phyloP scores from a whole-genome alignment of 140 eudicot genomes.

The Cichorium intybus region DNA sequence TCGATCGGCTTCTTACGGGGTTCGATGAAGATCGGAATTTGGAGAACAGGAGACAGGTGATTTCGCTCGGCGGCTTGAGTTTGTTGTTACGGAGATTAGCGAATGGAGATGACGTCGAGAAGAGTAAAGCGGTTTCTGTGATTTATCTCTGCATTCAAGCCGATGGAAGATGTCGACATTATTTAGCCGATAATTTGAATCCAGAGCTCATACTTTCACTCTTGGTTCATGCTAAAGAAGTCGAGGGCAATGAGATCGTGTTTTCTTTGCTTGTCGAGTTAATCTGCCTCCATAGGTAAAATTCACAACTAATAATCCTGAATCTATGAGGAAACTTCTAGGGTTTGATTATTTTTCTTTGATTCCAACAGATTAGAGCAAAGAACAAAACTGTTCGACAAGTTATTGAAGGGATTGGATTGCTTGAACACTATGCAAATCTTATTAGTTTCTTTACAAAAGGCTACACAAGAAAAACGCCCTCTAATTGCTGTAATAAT shows the following conservation, averaged over 20 bases:
- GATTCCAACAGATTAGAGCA: constrained; percentile 41
- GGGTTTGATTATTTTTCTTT: constrained; percentile 9
- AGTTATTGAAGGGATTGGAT: constrained; percentile 51
- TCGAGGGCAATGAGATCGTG: constrained; percentile 20
- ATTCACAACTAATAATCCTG: background rate
- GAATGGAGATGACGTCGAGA: constrained; percentile 53
- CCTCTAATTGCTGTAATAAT: constrained; percentile 59
- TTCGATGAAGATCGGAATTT: constrained; percentile 56
- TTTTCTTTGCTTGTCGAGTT: constrained; percentile 58
- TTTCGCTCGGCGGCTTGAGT: constrained; percentile 67
- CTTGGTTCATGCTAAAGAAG: constrained; percentile 33
- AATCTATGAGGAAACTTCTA: background rate
- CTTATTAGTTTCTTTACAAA: constrained; percentile 54
- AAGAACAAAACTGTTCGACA: constrained; percentile 47
- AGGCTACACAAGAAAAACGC: constrained; percentile 53
- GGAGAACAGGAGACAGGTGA: constrained; percentile 56
- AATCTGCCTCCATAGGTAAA: constrained; percentile 65
- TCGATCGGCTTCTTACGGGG: constrained; percentile 56
- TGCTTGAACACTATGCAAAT: constrained; percentile 60
- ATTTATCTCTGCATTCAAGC: constrained; percentile 52
- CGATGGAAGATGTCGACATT: constrained; percentile 77
- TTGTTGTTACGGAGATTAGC: constrained; percentile 57
- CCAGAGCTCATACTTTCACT: constrained; percentile 44
- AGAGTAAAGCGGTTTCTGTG: constrained; percentile 43
- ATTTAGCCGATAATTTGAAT: constrained; percentile 54